Evolutionary conservation across 164 flowering plant genomes (phyloP).

Genomic region (Hamamelis virginiana): DNA sequence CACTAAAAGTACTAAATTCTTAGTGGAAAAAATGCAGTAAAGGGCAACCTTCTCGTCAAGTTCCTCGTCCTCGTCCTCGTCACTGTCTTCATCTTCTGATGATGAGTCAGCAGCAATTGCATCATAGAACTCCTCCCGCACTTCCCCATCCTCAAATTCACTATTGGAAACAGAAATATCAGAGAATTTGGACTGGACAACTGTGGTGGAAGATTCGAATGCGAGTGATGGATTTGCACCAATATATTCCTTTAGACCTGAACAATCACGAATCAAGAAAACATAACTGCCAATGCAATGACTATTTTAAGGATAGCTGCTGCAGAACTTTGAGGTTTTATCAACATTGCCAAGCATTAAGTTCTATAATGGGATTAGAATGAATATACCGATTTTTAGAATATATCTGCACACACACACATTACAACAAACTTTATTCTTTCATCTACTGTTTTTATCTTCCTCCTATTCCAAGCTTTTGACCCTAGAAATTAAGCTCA

Average conservation of each 20-base stretch:
- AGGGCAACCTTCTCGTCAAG: constrained; percentile 32
- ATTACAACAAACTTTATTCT: too few species aligned
- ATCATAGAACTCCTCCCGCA: constrained; percentile 80
- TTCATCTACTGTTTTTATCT: too few species aligned
- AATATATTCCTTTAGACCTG: constrained; percentile 84
- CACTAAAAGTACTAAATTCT: neutral
- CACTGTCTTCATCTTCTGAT: constrained; percentile 72
- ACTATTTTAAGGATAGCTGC: neutral
- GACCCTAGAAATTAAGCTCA: too few species aligned
- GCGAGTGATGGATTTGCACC: constrained; percentile 71
- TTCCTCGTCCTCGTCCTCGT: constrained; percentile 44
- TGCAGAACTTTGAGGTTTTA: neutral
- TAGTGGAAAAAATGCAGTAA: neutral
- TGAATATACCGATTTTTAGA: too few species aligned
- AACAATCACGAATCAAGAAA: constrained; percentile 6
- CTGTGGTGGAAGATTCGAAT: constrained; percentile 39
- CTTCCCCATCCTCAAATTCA: constrained; percentile 55
- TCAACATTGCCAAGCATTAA: neutral
- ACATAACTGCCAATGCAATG: neutral
- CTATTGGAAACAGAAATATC: constrained; percentile 34
- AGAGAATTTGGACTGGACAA: constrained; percentile 46
- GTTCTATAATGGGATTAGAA: too few species aligned
- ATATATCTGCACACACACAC: too few species aligned
- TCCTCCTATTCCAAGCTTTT: too few species aligned
- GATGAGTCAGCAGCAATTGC: constrained; percentile 67